These are phyloP conservation scores for Boeremia lycopersici DNA, from an alignment of 2,329 filamentous ascomycete genomes.

Conservation along the genomic window DNA sequence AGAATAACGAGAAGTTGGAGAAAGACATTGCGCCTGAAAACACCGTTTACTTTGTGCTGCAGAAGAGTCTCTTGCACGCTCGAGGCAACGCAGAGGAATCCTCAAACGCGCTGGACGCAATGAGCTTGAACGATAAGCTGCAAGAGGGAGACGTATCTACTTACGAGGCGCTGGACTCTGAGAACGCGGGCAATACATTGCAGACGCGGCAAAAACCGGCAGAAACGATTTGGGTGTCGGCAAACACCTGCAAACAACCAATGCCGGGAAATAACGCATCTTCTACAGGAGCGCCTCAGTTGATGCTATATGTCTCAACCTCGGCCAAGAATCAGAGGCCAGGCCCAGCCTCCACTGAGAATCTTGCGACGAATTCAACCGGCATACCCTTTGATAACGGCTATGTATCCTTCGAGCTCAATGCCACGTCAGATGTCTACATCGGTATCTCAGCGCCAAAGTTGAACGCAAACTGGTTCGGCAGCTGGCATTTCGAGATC, in stretches of 20 bases:
- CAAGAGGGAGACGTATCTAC: background rate
- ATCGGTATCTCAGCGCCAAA: constrained; percentile 76
- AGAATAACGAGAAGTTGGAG: constrained; percentile 68
- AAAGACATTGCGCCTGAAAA: constrained; percentile 68
- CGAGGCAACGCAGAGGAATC: constrained; percentile 37
- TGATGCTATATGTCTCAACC: constrained; percentile 78
- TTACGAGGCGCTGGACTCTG: constrained; percentile 12
- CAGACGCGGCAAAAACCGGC: constrained; percentile 34
- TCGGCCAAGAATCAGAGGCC: constrained; percentile 68
- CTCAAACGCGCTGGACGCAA: constrained; percentile 35
- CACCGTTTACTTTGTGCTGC: constrained; percentile 69
- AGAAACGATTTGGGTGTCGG: constrained; percentile 73
- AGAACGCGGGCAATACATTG: constrained; percentile 15
- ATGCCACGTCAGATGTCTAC: constrained; percentile 71
- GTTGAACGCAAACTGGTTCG: constrained; percentile 62
- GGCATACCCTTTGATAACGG: constrained; percentile 66
- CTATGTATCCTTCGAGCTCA: constrained; percentile 68
- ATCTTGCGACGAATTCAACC: constrained; percentile 51
- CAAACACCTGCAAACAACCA: constrained; percentile 86
- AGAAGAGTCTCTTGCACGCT: constrained; percentile 60
- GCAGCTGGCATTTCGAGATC: constrained; percentile 79
- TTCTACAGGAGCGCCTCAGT: constrained; percentile 62
- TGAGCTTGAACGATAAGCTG: constrained; percentile 2
- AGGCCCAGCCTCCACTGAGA: constrained; percentile 61
- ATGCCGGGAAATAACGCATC: constrained; percentile 57